phyloP scores from a whole-genome alignment of 1,284 basidiomycete species.

The Phlebopus sp. region DNA sequence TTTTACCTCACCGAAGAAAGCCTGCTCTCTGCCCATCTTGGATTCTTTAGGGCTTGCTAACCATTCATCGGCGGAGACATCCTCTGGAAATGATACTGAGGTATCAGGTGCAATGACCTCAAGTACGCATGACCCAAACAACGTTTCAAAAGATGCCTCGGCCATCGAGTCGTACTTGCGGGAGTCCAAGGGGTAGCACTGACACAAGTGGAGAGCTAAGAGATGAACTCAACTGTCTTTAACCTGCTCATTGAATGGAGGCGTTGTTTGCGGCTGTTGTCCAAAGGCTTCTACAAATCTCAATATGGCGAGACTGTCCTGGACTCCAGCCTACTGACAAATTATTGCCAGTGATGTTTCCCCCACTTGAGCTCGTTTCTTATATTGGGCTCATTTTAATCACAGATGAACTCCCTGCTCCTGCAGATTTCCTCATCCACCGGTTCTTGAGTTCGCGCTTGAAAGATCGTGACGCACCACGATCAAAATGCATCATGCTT shows the following conservation, averaged over 20 bases:
- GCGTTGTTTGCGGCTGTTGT: too few species aligned
- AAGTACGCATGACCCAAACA: slow-evolving; percentile 63
- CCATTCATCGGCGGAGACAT: slow-evolving; percentile 52
- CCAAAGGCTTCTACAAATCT: too few species aligned
- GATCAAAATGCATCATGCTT: slow-evolving; percentile 45
- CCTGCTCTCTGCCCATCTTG: slow-evolving; percentile 49
- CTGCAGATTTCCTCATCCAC: slow-evolving; percentile 66
- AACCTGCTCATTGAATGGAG: too few species aligned
- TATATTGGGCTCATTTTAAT: slow-evolving; percentile 46
- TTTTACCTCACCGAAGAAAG: slow-evolving; percentile 68
- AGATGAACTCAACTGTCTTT: too few species aligned
- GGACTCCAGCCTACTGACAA: too few species aligned
- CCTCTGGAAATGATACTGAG: slow-evolving; percentile 56
- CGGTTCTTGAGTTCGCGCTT: slow-evolving; percentile 47
- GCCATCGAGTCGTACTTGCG: slow-evolving; percentile 17
- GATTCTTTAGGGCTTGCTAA: slow-evolving; percentile 41
- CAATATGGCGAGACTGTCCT: too few species aligned
- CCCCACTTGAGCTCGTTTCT: slow-evolving; percentile 22
- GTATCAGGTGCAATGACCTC: slow-evolving; percentile 67
- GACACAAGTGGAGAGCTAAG: slow-evolving; percentile 26
- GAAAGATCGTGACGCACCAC: slow-evolving; percentile 38
- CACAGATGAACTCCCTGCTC: slow-evolving; percentile 63
- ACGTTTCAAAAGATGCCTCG: slow-evolving; percentile 49
- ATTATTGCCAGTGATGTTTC: too few species aligned
- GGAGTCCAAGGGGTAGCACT: background rate